phyloP scores from a whole-genome alignment of 768 basidiomycete genomes.

The Lentinus brumalis region DNA sequence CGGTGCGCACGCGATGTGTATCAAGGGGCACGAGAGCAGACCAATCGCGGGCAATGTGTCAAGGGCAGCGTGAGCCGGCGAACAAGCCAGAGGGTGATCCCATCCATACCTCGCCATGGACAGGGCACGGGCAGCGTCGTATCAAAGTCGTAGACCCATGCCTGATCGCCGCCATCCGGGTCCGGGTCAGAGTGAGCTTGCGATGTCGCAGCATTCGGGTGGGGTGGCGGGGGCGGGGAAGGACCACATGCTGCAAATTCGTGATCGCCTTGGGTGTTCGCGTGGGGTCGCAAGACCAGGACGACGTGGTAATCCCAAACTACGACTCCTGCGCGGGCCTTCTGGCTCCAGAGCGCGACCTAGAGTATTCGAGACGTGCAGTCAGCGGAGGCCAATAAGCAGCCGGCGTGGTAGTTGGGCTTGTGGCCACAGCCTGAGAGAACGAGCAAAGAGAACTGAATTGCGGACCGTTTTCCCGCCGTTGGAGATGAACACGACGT shows the following conservation, averaged over 20 bases:
- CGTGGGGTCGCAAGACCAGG: constrained; percentile 46
- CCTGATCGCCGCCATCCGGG: constrained; percentile 1
- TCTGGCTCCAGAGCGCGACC: constrained; percentile 71
- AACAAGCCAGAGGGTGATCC: neutral
- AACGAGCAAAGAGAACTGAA: neutral
- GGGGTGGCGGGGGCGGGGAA: neutral
- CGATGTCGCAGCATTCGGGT: neutral
- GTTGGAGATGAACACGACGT: constrained; percentile 69
- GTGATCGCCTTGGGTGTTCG: neutral
- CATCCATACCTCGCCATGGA: constrained; percentile 46
- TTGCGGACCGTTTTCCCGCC: constrained; percentile 51
- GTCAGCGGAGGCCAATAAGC: constrained; percentile 1
- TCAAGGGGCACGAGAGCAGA: neutral
- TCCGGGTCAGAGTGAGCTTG: neutral
- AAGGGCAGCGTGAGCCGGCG: neutral
- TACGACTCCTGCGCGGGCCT: constrained; percentile 44
- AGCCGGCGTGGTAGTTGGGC: constrained; percentile 2
- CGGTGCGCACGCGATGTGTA: too few relatives aligned
- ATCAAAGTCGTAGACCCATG: constrained; percentile 76
- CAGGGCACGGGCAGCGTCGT: constrained; percentile 54
- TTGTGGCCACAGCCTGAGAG: neutral
- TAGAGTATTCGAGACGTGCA: constrained; percentile 25
- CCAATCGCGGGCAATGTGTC: neutral
- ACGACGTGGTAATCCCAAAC: constrained; percentile 82
- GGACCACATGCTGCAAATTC: neutral